Evolutionary conservation across 2,329 filamentous ascomycete genomes (phyloP).

Genomic region (Macroventuria anomochaeta): DNA sequence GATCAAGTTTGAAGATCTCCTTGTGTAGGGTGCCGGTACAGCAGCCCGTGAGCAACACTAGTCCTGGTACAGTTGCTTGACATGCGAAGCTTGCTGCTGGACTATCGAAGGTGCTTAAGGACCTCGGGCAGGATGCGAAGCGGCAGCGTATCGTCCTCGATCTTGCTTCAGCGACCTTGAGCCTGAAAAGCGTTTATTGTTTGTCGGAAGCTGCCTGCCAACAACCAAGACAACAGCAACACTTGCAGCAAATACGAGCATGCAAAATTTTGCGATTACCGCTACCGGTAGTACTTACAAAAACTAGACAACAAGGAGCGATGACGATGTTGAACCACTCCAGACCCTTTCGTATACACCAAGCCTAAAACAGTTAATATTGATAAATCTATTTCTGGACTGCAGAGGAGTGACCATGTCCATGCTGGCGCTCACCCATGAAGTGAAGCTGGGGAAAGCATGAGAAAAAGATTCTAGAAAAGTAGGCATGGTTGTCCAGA

Average conservation of each 20-base stretch:
- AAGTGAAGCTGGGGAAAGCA: neutral
- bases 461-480: neutral
- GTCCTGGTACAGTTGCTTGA: neutral
- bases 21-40: neutral
- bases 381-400: slow-evolving; percentile 1
- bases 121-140: too few species aligned
- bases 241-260: neutral
- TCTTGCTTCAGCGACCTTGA: neutral
- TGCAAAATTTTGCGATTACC: neutral
- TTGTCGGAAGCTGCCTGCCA: too few species aligned
- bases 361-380: neutral
- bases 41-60: neutral
- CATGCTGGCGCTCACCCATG: neutral
- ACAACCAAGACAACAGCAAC: too few species aligned
- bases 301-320: neutral
- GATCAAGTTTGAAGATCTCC: neutral
- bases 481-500: too few species aligned
- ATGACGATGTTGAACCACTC: slow-evolving; percentile 8
- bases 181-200: neutral
- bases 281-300: neutral
- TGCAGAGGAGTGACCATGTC: neutral
- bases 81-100: neutral
- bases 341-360: neutral
- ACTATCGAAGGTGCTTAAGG: neutral
- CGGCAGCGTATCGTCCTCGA: too few species aligned